Conservation (phyloP, 306 rosid species). For the Phaseolus lunatus region DNA sequence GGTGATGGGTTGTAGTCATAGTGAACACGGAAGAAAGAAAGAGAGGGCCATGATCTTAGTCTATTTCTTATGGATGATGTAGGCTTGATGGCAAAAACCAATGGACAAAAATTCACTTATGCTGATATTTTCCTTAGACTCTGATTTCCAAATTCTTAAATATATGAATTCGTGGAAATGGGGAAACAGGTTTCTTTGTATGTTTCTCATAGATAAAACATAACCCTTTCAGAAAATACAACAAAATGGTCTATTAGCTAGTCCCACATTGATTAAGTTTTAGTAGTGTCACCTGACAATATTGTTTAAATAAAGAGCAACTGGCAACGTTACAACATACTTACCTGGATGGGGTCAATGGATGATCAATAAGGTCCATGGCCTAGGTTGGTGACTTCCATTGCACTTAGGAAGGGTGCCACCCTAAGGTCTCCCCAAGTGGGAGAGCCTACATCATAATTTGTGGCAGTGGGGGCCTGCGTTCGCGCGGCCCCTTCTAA, state of each 20-base stretch:
- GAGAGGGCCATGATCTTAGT: neutral
- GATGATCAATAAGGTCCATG: conserved; percentile 59
- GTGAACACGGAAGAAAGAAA: neutral
- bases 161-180: neutral
- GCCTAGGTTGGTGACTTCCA: conserved; percentile 58
- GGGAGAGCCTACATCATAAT: conserved; percentile 68
- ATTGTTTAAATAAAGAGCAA: neutral
- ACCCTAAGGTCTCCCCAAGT: conserved; percentile 61
- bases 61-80: neutral
- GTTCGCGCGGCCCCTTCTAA: conserved; percentile 82
- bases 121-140: neutral
- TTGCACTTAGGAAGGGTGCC: conserved; percentile 68
- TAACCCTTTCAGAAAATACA: too few species aligned
- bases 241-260: too few species aligned
- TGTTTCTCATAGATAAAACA: too few species aligned
- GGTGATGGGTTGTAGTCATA: neutral
- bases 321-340: neutral
- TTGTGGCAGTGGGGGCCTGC: conserved; percentile 61
- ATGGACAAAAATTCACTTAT: neutral
- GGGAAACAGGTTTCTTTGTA: neutral
- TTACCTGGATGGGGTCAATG: conserved; percentile 78
- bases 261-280: neutral
- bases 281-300: too few species aligned
- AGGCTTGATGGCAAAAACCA: neutral
- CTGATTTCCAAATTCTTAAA: neutral